Conservation (phyloP, 768 basidiomycete species). For the Cubamyces sp. region DNA sequence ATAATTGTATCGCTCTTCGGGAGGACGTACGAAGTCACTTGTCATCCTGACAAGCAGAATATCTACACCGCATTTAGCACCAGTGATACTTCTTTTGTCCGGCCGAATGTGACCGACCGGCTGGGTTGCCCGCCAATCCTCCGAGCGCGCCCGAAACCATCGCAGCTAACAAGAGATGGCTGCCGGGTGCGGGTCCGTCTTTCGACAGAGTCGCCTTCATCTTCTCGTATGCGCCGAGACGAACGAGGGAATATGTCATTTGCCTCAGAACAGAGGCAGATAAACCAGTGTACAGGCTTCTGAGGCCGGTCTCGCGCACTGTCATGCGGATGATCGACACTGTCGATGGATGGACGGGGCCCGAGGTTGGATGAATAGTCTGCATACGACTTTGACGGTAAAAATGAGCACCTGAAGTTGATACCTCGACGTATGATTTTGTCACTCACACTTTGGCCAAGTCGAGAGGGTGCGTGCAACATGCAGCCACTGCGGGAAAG, state of each 20-base stretch:
- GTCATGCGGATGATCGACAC: slow-evolving; percentile 66
- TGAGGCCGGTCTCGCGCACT: slow-evolving; percentile 66
- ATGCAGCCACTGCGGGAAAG: slow-evolving; percentile 66
- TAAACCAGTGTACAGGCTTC: slow-evolving; percentile 79
- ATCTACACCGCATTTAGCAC: slow-evolving; percentile 44
- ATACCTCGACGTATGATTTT: background rate
- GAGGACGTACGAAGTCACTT: slow-evolving; percentile 76
- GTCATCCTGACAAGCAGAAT: slow-evolving; percentile 86
- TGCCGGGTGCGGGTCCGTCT: slow-evolving; percentile 54
- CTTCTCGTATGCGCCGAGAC: slow-evolving; percentile 81
- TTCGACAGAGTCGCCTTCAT: slow-evolving; percentile 62
- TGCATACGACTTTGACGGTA: slow-evolving; percentile 72
- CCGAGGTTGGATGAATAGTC: slow-evolving; percentile 53
- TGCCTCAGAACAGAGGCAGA: slow-evolving; percentile 84
- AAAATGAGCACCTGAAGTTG: background rate
- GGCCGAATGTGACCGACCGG: slow-evolving; percentile 47
- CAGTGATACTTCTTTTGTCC: background rate
- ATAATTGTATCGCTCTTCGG: slow-evolving; percentile 77
- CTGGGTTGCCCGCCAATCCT: slow-evolving; percentile 85
- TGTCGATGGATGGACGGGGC: slow-evolving; percentile 63
- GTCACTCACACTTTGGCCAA: slow-evolving; percentile 78
- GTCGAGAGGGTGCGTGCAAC: slow-evolving; percentile 82
- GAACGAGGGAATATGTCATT: slow-evolving; percentile 90
- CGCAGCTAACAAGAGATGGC: slow-evolving; percentile 64
- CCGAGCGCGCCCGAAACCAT: slow-evolving; percentile 79